Evolutionary conservation across 306 rosid species (phyloP), one percentile per base, ranked within the genome.

Genomic region (Delonix regia): DNA sequence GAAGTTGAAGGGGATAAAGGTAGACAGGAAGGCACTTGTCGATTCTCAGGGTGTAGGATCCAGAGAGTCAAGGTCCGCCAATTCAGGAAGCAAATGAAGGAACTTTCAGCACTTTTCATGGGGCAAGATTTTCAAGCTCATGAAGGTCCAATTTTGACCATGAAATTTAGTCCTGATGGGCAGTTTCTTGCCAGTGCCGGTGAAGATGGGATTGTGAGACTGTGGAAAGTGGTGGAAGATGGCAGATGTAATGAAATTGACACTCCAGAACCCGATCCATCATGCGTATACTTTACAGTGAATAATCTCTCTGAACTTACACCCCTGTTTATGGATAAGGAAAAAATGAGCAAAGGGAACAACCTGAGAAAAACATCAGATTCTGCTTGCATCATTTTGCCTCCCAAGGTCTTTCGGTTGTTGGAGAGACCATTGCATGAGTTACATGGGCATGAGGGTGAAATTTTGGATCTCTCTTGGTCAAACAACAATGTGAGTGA

Each of bases 141-240:
- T 52, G 84, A 87, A 36, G 99, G 99, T 70, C 75, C 96, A 5
- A 91, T 96, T 79, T 87, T 82, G 84, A 81, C 98, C 2, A 96
- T 96, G 96, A 96, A 96, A 70, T 96, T 96, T 62, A 96, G 99
- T 79, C 96, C 96, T 41, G 97, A 90, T 73, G 99, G 99, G n/a
- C 91, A 85, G 82, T 93, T 87, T 83, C 91, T 96, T 48, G 99
- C 97, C 39, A 96, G 94, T 82, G 99, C 90, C 12, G 98, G 99
- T 53, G 89, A 88, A 75, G 99, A 96, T 78, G 87, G 97, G 62
- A 83, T 93, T 82, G 93, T 96, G 57, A 89, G 93, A 36, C 41
- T 91, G 71, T 96, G 99, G 99, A 92, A 87, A 83, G 99, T 96
- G 83, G 90, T 91, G 70, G 94, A 90, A 83, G 92, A 87, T 71